Base-by-base conservation (phyloP, 805 yeast genomes). In the Pichia rugopelliculosa region DNA sequence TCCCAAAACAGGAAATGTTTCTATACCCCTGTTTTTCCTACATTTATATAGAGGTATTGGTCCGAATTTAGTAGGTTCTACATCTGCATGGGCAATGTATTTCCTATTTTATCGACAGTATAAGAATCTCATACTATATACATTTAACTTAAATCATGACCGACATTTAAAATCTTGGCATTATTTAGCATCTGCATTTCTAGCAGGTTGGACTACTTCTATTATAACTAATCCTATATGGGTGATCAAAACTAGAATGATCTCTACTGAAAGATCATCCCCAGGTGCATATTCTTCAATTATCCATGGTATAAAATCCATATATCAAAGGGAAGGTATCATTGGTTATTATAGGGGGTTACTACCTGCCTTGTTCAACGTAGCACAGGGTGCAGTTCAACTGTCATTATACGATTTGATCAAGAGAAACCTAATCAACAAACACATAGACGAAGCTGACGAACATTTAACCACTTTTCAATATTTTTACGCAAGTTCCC, bases 201-300 rank as follows among this genome's bases (percentile, higher is more conserved):
- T 73, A 2, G 89, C 97, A 0, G 99, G 99, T 0, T 59, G 80
- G 37, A 58, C 80, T 6, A 87, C 96, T 0, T 76, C 95, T 1
- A 47, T 87, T 0, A 38, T 86, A 15, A 90, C 99, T 1, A 93
- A 89, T 60, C 99, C 99, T 1, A 76, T 91, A 11, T 91, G 99
- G 99, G 96, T 93, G 1, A 63, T 93, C 18, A 93, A 93, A 64
- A 93, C 99, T 0, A 73, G 98, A 52, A 83, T 91, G 54, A 72
- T 90, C 57, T 80, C 89, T 18, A 76, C 77, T 2, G 65, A 76
- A 2, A 65, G 67, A 36, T 50, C 51, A 1, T 55, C 67, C 0
- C 69, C 71, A 0, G 74, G 73, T 15, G 82, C 87, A 0, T 87
- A 88, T 58, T 63, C 64, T 10, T 78, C 87, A 0, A 65, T 82